Evolutionary conservation across 345 rosid genomes (phyloP).

Genomic region (Kandelia obovata): DNA sequence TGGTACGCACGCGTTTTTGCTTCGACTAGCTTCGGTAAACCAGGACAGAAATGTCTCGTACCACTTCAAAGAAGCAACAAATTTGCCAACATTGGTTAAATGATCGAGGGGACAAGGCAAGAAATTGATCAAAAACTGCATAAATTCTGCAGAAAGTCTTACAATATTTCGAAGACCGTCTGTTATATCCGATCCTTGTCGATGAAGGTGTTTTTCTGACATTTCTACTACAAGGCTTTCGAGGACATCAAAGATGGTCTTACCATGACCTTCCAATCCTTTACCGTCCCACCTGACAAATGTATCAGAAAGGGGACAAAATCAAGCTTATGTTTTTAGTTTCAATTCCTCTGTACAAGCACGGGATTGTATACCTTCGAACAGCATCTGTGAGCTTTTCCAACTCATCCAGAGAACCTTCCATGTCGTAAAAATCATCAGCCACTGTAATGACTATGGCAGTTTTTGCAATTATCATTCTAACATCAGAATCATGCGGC

Average conservation of each 20-base stretch:
- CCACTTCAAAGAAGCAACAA: conserved; percentile 41
- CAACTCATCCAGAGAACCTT: conserved; percentile 51
- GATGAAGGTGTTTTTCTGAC: conserved; percentile 20
- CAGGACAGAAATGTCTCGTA: conserved; percentile 56
- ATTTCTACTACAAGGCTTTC: conserved; percentile 39
- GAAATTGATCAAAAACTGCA: too few relatives aligned
- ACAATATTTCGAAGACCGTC: conserved; percentile 38
- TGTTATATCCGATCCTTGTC: conserved; percentile 37
- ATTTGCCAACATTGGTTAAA: too few relatives aligned
- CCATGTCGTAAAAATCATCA: conserved; percentile 59
- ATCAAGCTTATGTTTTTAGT: neutral
- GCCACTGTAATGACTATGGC: conserved; percentile 52
- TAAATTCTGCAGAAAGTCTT: conserved; percentile 2
- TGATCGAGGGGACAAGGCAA: too few relatives aligned
- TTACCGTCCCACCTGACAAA: conserved; percentile 50
- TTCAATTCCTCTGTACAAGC: neutral
- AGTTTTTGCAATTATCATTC: conserved; percentile 41
- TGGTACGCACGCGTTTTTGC: conserved; percentile 34
- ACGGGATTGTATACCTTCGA: conserved; percentile 31
- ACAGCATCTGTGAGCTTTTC: conserved; percentile 44
- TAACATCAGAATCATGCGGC: conserved; percentile 32
- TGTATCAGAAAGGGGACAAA: neutral
- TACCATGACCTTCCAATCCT: conserved; percentile 42
- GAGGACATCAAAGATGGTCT: conserved; percentile 51
- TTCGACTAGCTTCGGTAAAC: conserved; percentile 59